Evolutionary conservation across 2,329 filamentous ascomycete genomes (phyloP).

Genomic region (Geosmithia morbida): DNA sequence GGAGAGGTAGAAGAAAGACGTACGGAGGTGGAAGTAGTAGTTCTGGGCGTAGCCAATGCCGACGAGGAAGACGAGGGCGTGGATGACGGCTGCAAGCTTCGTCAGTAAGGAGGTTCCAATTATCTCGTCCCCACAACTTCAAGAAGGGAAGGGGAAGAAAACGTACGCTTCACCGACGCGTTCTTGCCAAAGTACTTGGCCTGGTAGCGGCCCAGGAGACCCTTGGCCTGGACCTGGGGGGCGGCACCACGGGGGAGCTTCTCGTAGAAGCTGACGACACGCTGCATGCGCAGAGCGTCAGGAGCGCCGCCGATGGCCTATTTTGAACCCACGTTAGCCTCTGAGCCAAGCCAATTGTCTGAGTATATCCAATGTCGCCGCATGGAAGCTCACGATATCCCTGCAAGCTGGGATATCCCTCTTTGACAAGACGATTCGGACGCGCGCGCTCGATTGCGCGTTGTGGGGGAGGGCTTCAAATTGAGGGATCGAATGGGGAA

Average conservation of each 20-base stretch:
- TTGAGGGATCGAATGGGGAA: conserved; percentile 1
- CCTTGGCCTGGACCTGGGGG: conserved; percentile 68
- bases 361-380: not conserved
- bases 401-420: not conserved
- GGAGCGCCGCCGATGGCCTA: conserved; percentile 90
- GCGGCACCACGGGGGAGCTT: conserved; percentile 89
- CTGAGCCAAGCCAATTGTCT: not conserved
- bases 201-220: conserved; percentile 80
- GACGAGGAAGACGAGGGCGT: conserved; percentile 66
- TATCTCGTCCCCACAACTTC: not conserved
- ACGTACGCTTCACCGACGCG: conserved; percentile 71
- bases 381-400: not conserved
- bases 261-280: conserved; percentile 97
- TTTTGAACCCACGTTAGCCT: conserved; percentile 18
- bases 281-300: conserved; percentile 95
- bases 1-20: conserved; percentile 21
- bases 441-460: not conserved
- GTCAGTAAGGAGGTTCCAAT: conserved; percentile 1
- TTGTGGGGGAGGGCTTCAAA: not conserved
- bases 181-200: conserved; percentile 93
- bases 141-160: not conserved
- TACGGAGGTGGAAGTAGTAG: conserved; percentile 99
- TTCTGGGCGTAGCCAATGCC: conserved; percentile 87
- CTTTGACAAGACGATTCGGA: conserved; percentile 1
- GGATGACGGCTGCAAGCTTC: conserved; percentile 58